These are phyloP conservation scores for Malassezia furfur DNA, from an alignment of 1,284 basidiomycete genomes.

Conservation along the genomic window DNA sequence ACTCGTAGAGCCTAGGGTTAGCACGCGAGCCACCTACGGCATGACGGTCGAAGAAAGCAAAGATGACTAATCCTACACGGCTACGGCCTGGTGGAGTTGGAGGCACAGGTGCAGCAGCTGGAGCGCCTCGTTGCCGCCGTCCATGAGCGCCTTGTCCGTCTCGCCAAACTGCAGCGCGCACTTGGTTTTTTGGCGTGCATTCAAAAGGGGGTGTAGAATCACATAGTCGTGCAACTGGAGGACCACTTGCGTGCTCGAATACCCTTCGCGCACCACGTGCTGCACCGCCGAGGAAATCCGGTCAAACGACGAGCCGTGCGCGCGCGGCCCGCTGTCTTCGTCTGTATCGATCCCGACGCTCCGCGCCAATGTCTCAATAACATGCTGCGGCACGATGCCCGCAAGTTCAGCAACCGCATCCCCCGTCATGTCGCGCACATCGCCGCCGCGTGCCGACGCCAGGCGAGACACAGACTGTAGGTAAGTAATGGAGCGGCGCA, in stretches of 20 bases:
- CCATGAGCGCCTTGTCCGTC: slow-evolving; percentile 88
- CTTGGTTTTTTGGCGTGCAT: slow-evolving; percentile 68
- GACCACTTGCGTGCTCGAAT: slow-evolving; percentile 80
- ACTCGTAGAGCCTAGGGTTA: slow-evolving; percentile 42
- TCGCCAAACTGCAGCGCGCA: slow-evolving; percentile 81
- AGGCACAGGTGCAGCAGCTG: slow-evolving; percentile 82
- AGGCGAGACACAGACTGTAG: slow-evolving; percentile 88
- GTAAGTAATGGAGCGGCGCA: slow-evolving; percentile 96
- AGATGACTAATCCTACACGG: slow-evolving; percentile 1
- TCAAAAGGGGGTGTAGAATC: slow-evolving; percentile 68
- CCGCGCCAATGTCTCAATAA: slow-evolving; percentile 63
- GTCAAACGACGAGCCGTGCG: slow-evolving; percentile 55
- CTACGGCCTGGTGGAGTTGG: slow-evolving; percentile 51
- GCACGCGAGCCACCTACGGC: slow-evolving; percentile 13
- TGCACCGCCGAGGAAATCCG: slow-evolving; percentile 65
- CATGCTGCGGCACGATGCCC: slow-evolving; percentile 72
- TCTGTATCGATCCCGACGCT: slow-evolving; percentile 64
- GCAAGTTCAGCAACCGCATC: slow-evolving; percentile 82
- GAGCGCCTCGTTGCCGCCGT: slow-evolving; percentile 95
- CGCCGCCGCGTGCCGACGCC: slow-evolving; percentile 23
- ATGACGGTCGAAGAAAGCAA: slow-evolving; percentile 4
- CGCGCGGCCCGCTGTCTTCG: slow-evolving; percentile 31
- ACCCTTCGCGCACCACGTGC: slow-evolving; percentile 72
- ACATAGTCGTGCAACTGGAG: slow-evolving; percentile 83
- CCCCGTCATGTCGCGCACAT: slow-evolving; percentile 22